Conservation (phyloP, 2,329 filamentous ascomycete species). For the Sclerotinia spermophila region DNA sequence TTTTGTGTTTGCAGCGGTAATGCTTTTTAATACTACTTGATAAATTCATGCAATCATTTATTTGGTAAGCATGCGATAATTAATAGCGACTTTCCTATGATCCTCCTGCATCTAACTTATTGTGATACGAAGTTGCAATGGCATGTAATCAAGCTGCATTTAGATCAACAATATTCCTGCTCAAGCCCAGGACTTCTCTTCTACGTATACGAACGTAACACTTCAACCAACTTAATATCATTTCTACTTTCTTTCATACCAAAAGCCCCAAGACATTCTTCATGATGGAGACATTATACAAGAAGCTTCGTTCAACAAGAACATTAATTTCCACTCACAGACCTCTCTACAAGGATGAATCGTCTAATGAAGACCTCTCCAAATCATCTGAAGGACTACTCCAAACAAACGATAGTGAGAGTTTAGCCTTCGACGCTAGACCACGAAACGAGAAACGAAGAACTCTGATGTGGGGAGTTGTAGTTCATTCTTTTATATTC, state of each 20-base stretch:
- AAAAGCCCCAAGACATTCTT: background rate
- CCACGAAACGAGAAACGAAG: background rate
- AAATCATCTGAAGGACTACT: background rate
- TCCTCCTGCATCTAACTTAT: no score
- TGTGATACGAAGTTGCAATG: background rate
- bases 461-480: background rate
- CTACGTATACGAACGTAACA: background rate
- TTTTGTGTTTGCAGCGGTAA: background rate
- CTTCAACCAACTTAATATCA: background rate
- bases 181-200: background rate
- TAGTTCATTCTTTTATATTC: slow-evolving; percentile 9
- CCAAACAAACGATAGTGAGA: background rate
- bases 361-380: background rate
- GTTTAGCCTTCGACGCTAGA: background rate
- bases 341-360: background rate
- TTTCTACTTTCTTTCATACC: background rate
- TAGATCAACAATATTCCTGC: background rate
- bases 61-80: no score
- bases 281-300: background rate
- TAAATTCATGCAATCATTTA: no score
- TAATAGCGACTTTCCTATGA: no score
- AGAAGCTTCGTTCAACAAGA: background rate
- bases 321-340: background rate
- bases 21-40: background rate
- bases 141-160: background rate